Percentiles rank a stretch among this genome's conserved stretches.
Conservation (phyloP, 805 yeast species). For the Kluyveromyces lactis region DNA sequence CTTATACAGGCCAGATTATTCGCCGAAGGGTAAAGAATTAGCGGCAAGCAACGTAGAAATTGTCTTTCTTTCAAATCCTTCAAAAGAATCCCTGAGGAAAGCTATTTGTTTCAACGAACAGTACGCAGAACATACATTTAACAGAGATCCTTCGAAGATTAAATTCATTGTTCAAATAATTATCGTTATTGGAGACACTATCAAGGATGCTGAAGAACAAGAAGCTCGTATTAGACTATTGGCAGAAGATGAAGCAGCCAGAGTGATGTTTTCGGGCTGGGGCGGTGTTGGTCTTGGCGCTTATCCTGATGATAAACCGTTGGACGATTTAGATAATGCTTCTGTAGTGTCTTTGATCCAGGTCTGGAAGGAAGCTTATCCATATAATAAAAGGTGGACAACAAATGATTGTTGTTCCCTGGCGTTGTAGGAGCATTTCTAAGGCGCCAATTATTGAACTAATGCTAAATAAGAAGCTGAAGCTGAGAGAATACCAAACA, state of each 20-base stretch:
- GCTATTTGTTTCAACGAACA: slow-evolving; percentile 27
- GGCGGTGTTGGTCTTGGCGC: slow-evolving; percentile 34
- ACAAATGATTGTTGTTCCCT: too few relatives aligned
- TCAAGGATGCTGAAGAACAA: slow-evolving; percentile 35
- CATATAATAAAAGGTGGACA: slow-evolving; percentile 15
- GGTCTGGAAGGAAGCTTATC: slow-evolving; percentile 20
- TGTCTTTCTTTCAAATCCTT: slow-evolving; percentile 32
- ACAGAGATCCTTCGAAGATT: slow-evolving; percentile 31
- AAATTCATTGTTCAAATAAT: slow-evolving; percentile 34
- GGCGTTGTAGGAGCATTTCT: too few relatives aligned
- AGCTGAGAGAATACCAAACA: too few relatives aligned
- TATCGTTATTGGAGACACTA: slow-evolving; percentile 33
- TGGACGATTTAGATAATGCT: slow-evolving; percentile 24
- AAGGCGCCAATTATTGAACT: too few relatives aligned
- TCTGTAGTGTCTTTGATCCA: slow-evolving; percentile 28
- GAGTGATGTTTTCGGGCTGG: slow-evolving; percentile 40
- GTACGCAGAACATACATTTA: slow-evolving; percentile 28
- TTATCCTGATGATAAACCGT: slow-evolving; percentile 32
- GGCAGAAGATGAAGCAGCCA: slow-evolving; percentile 37
- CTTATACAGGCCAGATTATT: slow-evolving; percentile 38
- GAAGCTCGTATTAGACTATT: slow-evolving; percentile 25
- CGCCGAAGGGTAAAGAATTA: slow-evolving; percentile 33
- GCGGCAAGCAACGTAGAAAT: slow-evolving; percentile 39
- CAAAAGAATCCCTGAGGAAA: slow-evolving; percentile 25
- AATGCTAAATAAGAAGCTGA: too few relatives aligned